Evolutionary conservation across 2,329 filamentous ascomycete genomes (phyloP), one percentile per base, ranked within the genome.

Genomic region (Lasiodiplodia citricola): DNA sequence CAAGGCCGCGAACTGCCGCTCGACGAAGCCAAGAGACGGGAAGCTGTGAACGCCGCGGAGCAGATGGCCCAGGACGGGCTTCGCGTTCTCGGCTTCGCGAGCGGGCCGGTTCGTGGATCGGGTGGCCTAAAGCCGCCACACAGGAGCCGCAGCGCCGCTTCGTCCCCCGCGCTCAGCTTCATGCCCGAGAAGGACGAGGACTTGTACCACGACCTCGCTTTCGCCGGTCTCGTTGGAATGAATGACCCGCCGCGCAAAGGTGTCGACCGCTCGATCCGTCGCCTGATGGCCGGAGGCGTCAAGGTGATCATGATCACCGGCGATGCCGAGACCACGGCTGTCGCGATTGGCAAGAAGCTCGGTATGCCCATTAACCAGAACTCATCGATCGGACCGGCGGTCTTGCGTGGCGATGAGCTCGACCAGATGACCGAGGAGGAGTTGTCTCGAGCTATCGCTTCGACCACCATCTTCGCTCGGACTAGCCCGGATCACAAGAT

Each of bases 261-360:
- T 54, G 96, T 99, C 10, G 92, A 93, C 73, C 90, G 91, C 71
- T 94, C 95, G 6, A 97, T 99, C 73, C 88, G 93, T 73, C 91
- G 92, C 70, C 84, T 99, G 67, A 95, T 98, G 91, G 90, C 93
- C 60, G 96, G 96, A 66, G 95, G 95, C 50, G 96, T 99, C 71
- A 96, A 94, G 79, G 93, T 99, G 58, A 96, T 99, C 74, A 99
- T 99, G 96, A 98, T 99, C 73, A 99, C 96, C 11, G 96, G 96
- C 69, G 96, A 99, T 79, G 93, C 96, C 18, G 94, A 98, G 78
- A 93, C 93, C 1, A 99, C 96, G 2, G 96, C 96, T 2, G 86
- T 97, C 56, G 96, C 96, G 0, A 98, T 99, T 77, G 96, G 93
- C 37, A 93, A 88, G 80, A 95, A 97, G 76, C 86, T 99, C n/a